phyloP scores from a whole-genome alignment of 192 early-diverging fungal genomes.

The Rhizoclosmatium sp. region DNA sequence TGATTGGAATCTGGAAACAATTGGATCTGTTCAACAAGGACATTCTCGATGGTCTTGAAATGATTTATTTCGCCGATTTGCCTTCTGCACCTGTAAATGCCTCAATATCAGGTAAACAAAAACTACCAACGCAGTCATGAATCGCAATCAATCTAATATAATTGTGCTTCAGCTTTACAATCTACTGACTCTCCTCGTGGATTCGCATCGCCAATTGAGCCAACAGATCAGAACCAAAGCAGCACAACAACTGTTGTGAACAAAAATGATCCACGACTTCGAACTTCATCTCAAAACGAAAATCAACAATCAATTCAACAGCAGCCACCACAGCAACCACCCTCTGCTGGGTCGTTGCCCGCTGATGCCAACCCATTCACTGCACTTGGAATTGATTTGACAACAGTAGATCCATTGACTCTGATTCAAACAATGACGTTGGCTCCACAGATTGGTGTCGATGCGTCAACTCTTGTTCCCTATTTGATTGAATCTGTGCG shows the following conservation, averaged over 20 bases:
- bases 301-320: background rate
- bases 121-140: too few species aligned
- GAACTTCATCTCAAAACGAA: background rate
- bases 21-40: conserved; percentile 46
- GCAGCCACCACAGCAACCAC: background rate
- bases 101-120: background rate
- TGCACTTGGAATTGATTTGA: conserved; percentile 14
- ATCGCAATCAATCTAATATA: too few species aligned
- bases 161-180: conserved; percentile 9
- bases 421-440: conserved; percentile 20
- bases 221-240: background rate
- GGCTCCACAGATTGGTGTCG: background rate
- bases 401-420: conserved; percentile 18
- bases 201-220: conserved; percentile 17
- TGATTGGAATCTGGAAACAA: conserved; percentile 57
- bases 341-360: background rate
- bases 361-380: conserved; percentile 1
- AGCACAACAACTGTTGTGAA: background rate
- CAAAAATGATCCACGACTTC: conserved; percentile 35
- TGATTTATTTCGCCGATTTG: conserved; percentile 45
- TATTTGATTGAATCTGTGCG: background rate
- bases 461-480: conserved; percentile 13
- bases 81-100: background rate
- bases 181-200: conserved; percentile 12
- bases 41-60: conserved; percentile 43